Base-by-base conservation (phyloP, 164 flowering plant species). In the Magnolia sinica region DNA sequence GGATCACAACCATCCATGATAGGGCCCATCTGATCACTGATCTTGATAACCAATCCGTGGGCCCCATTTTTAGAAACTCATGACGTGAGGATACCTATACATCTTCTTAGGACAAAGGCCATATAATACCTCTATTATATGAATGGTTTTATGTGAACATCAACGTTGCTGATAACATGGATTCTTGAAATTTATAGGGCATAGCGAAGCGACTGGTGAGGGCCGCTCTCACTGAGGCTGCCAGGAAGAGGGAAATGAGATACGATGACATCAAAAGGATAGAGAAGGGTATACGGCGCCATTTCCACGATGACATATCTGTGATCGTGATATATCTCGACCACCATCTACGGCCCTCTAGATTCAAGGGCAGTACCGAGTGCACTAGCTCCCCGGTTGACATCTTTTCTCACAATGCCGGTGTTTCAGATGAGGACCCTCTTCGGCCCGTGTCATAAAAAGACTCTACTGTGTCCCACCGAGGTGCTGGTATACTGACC, bases 281-380 rank as follows among this genome's bases (percentile, higher is more conserved):
- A 7, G 87, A 85, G 75, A 87, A 83, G 63, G 89, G 89, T 9
- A 24, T 80, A 4, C 71, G 89, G 71, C 83, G 86, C 51, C 87
- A 87, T 71, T 85, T 87, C 74, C 89, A 87, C 8, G 89, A 87
- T 75, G 87, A 85, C 70, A 87, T 87, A 23, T 82, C 86, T 7
- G 89, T 87, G 50, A 80, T 87, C 6, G 89, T 87, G 49, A 78
- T 85, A 1, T 87, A 82, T 72, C 87, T 87, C 20, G 89, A 85
- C 77, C 80, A 76, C 50, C 80, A 72, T 71, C 81, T 64, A 71
- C 76, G 75, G 11, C 14, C 76, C 59, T 72, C 73, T 37, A 84
- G 73, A 55, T 70, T 50, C 31, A 78, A 65, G 63, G 71, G 69
- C 20, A 68, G n/a, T 51, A 49, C 50, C 50, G 85, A 74, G 63